Conservation (phyloP, 768 basidiomycete genomes). For the Lepiota venenata region DNA sequence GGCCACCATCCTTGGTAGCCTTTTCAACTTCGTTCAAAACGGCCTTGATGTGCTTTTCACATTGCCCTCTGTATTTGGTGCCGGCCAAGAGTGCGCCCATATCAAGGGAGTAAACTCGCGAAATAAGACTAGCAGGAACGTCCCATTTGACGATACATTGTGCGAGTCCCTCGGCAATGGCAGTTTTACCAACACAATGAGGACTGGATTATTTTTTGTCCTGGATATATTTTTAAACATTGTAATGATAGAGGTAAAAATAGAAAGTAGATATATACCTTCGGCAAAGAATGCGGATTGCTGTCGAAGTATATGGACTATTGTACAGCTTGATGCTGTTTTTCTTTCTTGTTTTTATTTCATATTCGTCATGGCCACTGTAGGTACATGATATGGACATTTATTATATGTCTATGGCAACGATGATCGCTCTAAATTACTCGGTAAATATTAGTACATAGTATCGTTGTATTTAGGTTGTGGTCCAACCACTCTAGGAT, state of each 20-base stretch:
- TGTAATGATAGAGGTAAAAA: constrained; percentile 17
- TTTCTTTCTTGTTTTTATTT: too few relatives aligned
- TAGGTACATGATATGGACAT: too few relatives aligned
- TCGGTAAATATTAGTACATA: too few relatives aligned
- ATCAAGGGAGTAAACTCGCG: constrained; percentile 81
- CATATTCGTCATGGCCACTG: too few relatives aligned
- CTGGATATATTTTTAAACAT: constrained; percentile 30
- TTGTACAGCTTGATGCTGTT: too few relatives aligned
- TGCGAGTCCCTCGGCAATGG: constrained; percentile 92
- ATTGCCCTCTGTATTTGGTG: constrained; percentile 91
- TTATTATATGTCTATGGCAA: too few relatives aligned
- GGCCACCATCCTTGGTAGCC: constrained; percentile 68
- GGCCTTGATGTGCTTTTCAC: constrained; percentile 92
- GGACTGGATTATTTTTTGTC: constrained; percentile 96
- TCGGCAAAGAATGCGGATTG: constrained; percentile 79
- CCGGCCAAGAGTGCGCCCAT: constrained; percentile 96
- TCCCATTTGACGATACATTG: constrained; percentile 95
- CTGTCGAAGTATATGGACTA: too few relatives aligned
- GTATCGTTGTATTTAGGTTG: too few relatives aligned
- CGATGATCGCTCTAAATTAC: too few relatives aligned
- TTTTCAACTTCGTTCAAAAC: constrained; percentile 95
- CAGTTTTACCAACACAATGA: constrained; percentile 96
- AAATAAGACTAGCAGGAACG: constrained; percentile 72
- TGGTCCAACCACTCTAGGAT: too few relatives aligned
- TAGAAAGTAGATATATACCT: constrained; percentile 37